Percentiles rank a stretch among this genome's conserved stretches.
phyloP scores from a whole-genome alignment of 2,329 filamentous ascomycete genomes.

The Didymosphaeria variabile region DNA sequence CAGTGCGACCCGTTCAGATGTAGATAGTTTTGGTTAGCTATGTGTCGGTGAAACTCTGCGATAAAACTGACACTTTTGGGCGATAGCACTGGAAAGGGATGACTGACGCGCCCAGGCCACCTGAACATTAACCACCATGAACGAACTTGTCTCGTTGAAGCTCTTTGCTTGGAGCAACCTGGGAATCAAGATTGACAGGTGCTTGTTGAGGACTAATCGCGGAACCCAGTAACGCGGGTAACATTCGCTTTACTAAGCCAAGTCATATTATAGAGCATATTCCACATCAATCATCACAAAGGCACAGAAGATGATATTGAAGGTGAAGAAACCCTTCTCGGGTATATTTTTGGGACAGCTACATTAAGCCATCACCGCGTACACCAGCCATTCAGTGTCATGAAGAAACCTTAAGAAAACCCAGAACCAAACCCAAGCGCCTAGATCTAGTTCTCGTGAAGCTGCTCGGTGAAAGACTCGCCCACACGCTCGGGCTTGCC shows the following conservation, averaged over 20 bases:
- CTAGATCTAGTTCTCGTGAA: slow-evolving; percentile 63
- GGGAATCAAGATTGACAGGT: too few relatives aligned
- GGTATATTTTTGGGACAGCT: slow-evolving; percentile 41
- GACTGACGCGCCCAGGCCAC: too few relatives aligned
- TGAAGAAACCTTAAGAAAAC: slow-evolving; percentile 33
- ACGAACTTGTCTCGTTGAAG: too few relatives aligned
- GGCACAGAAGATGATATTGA: neutral
- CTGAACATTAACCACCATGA: too few relatives aligned
- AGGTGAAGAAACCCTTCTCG: slow-evolving; percentile 30
- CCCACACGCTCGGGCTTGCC: slow-evolving; percentile 68
- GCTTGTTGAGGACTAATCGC: too few relatives aligned
- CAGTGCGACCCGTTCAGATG: too few relatives aligned
- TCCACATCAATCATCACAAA: neutral
- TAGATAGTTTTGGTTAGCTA: too few relatives aligned
- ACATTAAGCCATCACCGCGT: slow-evolving; percentile 37
- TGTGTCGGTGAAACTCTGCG: too few relatives aligned
- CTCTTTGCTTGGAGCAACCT: too few relatives aligned
- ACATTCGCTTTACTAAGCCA: neutral
- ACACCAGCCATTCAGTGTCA: slow-evolving; percentile 21
- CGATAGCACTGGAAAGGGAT: too few relatives aligned
- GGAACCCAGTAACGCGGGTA: neutral
- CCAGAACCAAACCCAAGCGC: slow-evolving; percentile 25
- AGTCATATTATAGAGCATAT: too few relatives aligned
- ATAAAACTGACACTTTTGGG: too few relatives aligned
- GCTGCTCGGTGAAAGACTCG: slow-evolving; percentile 60